Base-by-base conservation (phyloP, 2,329 filamentous ascomycete species). In the Aspergillus versicolor region DNA sequence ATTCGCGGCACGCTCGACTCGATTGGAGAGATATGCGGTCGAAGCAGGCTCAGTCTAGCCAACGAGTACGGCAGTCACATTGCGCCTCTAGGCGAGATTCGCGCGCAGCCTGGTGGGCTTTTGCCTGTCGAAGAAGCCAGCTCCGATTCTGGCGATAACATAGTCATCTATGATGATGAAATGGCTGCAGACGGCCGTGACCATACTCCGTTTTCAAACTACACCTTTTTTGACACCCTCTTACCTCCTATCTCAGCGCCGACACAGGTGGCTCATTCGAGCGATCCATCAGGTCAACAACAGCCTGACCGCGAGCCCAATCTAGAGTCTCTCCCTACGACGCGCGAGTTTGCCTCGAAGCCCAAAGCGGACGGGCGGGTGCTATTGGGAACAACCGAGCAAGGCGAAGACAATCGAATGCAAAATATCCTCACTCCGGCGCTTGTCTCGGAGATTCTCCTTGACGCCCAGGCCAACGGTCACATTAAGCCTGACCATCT, bases 61-160 rank as follows among this genome's bases (percentile, higher is more conserved):
- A 83, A 87, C 64, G 84, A 87, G 66, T 85, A 87, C 67, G 81
- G 79, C 34, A 83, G 83, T 43, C 84, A 87, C 68, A 78, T 86
- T 37, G 84, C 84, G 21, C 84, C 84, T 0, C 74, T 85, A 54
- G 84, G 83, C 40, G 83, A 86, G 67, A 84, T 86, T 61, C 71
- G 73, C 42, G 74, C 72, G 34, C 67, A 71, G 9, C 54, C 67
- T 6, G 63, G 70, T 19, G 69, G 70, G 5, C 65, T 79, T 5
- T 66, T 74, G 42, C 68, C 75, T 2, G 77, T 79, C 3, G 77
- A 79, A 57, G 77, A 80, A 60, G 73, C 71, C 2, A 75, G 70
- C 53, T 67, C 72, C 12, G 73, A 65, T 53, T 66, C 63, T 8
- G 69, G 70, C 38, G 74, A 75, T 17, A 70, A 71, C 57, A 65